Evolutionary conservation across 305 asterid genomes (phyloP).

Genomic region (Rubia occidens): DNA sequence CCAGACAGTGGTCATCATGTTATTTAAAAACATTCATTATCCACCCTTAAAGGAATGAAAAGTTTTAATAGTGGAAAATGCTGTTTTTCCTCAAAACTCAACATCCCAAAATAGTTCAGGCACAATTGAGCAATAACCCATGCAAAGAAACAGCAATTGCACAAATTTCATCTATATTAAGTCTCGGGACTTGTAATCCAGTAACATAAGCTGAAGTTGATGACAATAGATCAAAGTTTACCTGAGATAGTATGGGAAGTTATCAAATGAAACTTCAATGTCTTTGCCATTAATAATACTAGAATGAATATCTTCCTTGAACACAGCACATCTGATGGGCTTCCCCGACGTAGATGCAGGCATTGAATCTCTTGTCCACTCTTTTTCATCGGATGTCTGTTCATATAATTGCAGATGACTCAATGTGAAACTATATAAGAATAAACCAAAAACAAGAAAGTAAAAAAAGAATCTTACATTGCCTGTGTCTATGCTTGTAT

Average conservation of each 20-base stretch:
- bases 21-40: not conserved
- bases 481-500: constrained; percentile 52
- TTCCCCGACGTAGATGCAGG: constrained; percentile 44
- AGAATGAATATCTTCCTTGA: constrained; percentile 52
- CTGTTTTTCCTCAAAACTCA: not conserved
- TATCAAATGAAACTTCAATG: constrained; percentile 66
- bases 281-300: constrained; percentile 50
- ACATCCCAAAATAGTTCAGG: not conserved
- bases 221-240: constrained; percentile 18
- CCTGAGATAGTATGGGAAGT: constrained; percentile 86
- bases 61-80: not conserved
- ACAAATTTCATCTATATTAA: not conserved
- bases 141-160: not conserved
- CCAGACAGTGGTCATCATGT: not conserved
- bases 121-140: not conserved
- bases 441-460: constrained; percentile 15
- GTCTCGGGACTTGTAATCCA: not conserved
- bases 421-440: constrained; percentile 8
- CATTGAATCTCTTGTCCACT: constrained; percentile 32
- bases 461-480: constrained; percentile 23
- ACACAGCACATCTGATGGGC: constrained; percentile 44
- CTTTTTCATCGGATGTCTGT: constrained; percentile 45
- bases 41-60: not conserved
- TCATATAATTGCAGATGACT: not conserved
- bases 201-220: not conserved